Base-by-base conservation (phyloP, 257 asterid species). In the Salvia rosmarinus region DNA sequence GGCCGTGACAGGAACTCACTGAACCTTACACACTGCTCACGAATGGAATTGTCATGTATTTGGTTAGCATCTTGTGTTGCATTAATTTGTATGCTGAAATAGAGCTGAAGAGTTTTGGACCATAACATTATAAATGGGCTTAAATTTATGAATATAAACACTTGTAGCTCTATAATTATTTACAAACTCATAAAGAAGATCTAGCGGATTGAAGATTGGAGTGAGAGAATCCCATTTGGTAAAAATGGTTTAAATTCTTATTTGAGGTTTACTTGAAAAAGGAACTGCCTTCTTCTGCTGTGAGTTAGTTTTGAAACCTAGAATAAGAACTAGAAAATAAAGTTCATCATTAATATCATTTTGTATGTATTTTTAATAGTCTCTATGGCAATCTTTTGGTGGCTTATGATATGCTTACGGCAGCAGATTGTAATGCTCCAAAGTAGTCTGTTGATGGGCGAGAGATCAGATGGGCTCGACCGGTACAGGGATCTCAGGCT, bases 361-460 rank as follows among this genome's bases (percentile, higher is more conserved):
- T 55, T 8, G 60, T 52, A 30, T 56, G 42, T 39, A 28, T 13
- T 47, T 42, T 62, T 25, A 5, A 39, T 40, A 2, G 32, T 42
- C 43, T 61, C 30, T 25, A 12, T 50, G 23, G 34, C 65, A 58
- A 57, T 74, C 55, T 17, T 68, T 58, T 43, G 34, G 43, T 69
- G 50, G 60, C 71, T 59, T 69, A 61, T 54, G 25, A 47, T 49
- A 10, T 32, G 52, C 39, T 21, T 39, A 4, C 51, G 40, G 32
- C 78, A 68, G 77, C 87, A 91, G 97, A 87, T 87, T 75, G 87
- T 87, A 44, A 87, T 86, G 91, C 84, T 87, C 67, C 95, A 87
- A 78, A 86, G 77, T 69, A 85, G 82, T 74, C 71, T 85, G 67
- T 55, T 85, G 75, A 90, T 76, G 90, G 91, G 91, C 47, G 91